These are phyloP conservation scores for Vanderwaltozyma yarrowii DNA, from an alignment of 805 yeast species.

Conservation along the genomic window DNA sequence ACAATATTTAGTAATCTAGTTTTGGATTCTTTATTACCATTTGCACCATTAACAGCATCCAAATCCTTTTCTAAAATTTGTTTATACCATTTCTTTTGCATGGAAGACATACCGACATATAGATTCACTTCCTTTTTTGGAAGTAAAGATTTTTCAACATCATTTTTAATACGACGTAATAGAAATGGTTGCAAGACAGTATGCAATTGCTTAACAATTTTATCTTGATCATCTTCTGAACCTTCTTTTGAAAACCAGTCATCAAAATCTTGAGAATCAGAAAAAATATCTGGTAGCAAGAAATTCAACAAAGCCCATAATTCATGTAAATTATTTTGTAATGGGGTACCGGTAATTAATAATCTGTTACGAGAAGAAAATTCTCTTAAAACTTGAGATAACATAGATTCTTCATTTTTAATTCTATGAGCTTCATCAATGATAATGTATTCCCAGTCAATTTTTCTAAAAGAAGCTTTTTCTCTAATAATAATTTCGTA, in stretches of 20 bases:
- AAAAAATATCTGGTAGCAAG: conserved; percentile 67
- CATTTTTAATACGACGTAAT: conserved; percentile 65
- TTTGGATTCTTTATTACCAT: conserved; percentile 63
- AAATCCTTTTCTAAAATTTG: conserved; percentile 68
- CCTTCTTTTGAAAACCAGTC: conserved; percentile 52
- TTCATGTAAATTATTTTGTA: conserved; percentile 71
- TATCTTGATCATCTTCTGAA: conserved; percentile 36
- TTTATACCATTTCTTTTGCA: conserved; percentile 74
- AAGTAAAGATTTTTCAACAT: conserved; percentile 67
- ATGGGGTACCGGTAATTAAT: conserved; percentile 72
- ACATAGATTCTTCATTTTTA: conserved; percentile 62
- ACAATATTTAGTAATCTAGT: conserved; percentile 70
- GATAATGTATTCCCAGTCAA: conserved; percentile 66
- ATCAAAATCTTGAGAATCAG: conserved; percentile 64
- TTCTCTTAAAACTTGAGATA: conserved; percentile 65
- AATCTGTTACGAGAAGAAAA: conserved; percentile 62
- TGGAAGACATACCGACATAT: conserved; percentile 64
- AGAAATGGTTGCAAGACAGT: conserved; percentile 68
- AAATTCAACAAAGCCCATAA: conserved; percentile 74
- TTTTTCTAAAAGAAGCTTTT: conserved; percentile 53
- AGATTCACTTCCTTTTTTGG: conserved; percentile 69
- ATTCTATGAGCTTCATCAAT: conserved; percentile 78
- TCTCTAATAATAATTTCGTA: conserved; percentile 72
- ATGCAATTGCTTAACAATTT: conserved; percentile 57
- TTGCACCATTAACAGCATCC: conserved; percentile 79